Conservation (phyloP, 192 early-diverging fungal species). For the Rhizoclosmatium globosum region DNA sequence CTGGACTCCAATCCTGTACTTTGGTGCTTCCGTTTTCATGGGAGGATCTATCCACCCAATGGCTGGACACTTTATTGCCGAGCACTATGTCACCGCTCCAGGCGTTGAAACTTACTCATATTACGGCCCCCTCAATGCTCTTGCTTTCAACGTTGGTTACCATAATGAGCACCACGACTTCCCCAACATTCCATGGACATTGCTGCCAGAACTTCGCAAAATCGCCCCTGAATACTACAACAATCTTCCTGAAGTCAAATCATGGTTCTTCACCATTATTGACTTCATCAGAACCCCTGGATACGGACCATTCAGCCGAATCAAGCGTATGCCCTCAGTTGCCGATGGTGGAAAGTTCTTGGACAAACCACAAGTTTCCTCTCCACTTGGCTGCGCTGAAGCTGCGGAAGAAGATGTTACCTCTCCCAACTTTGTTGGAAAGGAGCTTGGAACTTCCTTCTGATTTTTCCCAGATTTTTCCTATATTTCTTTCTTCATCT, state of each 20-base stretch:
- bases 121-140: slow-evolving; percentile 88
- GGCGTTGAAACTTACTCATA: slow-evolving; percentile 98
- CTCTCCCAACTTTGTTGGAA: slow-evolving; percentile 29
- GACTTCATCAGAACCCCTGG: slow-evolving; percentile 77
- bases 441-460: background rate
- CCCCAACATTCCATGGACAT: slow-evolving; percentile 86
- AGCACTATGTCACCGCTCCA: slow-evolving; percentile 94
- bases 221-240: slow-evolving; percentile 94
- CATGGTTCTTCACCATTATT: slow-evolving; percentile 85
- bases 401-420: slow-evolving; percentile 23
- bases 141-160: slow-evolving; percentile 95
- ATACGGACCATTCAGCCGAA: slow-evolving; percentile 73
- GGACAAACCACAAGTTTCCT: background rate
- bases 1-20: slow-evolving; percentile 51
- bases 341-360: slow-evolving; percentile 14
- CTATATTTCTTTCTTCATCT: background rate
- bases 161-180: slow-evolving; percentile 99
- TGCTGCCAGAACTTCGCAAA: slow-evolving; percentile 79
- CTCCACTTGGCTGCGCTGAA: background rate
- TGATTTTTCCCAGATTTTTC: background rate
- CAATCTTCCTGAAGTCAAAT: slow-evolving; percentile 79
- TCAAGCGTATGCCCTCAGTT: slow-evolving; percentile 33
- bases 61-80: slow-evolving; percentile 96
- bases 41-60: slow-evolving; percentile 91
- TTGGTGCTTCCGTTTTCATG: slow-evolving; percentile 55